Conservation (phyloP, 2,329 filamentous ascomycete genomes). For the Ploettnerulaceae sp. region DNA sequence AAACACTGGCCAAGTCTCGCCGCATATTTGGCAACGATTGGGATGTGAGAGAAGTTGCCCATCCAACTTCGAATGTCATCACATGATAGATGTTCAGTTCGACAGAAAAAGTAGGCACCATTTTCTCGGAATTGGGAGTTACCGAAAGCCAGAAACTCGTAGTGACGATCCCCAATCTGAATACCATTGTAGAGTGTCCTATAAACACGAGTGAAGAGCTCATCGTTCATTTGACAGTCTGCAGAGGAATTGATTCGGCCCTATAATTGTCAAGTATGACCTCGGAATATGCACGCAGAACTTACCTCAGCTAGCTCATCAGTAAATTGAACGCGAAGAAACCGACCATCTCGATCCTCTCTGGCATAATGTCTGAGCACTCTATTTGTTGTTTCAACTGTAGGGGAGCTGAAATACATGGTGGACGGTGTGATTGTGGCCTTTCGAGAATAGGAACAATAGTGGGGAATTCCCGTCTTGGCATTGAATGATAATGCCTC, state of each 20-base stretch:
- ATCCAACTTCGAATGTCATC: constrained; percentile 79
- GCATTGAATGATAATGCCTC: constrained; percentile 45
- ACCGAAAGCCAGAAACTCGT: constrained; percentile 88
- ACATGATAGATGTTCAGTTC: constrained; percentile 61
- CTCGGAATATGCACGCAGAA: constrained; percentile 23
- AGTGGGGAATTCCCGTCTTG: constrained; percentile 54
- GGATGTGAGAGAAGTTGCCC: constrained; percentile 79
- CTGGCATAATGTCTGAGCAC: constrained; percentile 67
- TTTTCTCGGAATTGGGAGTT: constrained; percentile 93
- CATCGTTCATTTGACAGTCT: constrained; percentile 52
- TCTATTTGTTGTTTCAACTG: constrained; percentile 81
- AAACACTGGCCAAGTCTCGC: constrained; percentile 92
- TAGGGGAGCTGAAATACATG: constrained; percentile 71
- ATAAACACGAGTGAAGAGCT: constrained; percentile 69
- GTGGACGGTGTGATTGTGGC: constrained; percentile 80
- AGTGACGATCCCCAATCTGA: constrained; percentile 72
- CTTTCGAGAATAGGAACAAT: constrained; percentile 72
- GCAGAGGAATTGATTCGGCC: constrained; percentile 55
- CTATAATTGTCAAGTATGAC: constrained; percentile 35
- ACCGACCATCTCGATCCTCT: constrained; percentile 63
- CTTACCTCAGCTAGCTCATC: constrained; percentile 58
- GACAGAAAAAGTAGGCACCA: constrained; percentile 88
- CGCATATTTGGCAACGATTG: constrained; percentile 80
- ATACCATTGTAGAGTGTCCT: constrained; percentile 74
- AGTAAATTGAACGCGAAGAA: constrained; percentile 83